phyloP scores from a whole-genome alignment of 1,139 yeast genomes.

The Petasospora fabianii region DNA sequence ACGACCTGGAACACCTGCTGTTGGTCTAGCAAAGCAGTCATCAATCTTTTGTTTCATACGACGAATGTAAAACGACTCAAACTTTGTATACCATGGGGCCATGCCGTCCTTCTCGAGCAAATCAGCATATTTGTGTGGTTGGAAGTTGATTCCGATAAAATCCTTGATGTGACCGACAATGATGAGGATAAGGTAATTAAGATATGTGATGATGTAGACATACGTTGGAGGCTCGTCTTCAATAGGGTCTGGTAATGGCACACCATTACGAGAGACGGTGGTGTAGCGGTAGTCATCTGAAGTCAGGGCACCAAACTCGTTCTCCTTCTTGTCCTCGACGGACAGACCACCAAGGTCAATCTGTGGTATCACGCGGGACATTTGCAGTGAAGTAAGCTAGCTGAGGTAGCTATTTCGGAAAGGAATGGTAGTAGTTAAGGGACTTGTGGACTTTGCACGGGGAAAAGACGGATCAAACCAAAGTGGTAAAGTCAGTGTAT shows the following conservation, averaged over 20 bases:
- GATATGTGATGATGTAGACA: slow-evolving; percentile 74
- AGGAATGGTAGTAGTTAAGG: no score
- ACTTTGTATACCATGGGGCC: slow-evolving; percentile 94
- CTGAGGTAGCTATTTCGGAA: no score
- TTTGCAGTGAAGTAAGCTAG: no score
- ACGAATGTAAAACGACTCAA: slow-evolving; percentile 90
- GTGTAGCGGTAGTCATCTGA: slow-evolving; percentile 54
- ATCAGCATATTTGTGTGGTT: slow-evolving; percentile 59
- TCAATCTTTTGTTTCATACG: slow-evolving; percentile 86
- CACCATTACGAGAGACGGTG: slow-evolving; percentile 46
- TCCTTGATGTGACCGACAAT: slow-evolving; percentile 89
- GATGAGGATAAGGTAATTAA: slow-evolving; percentile 78
- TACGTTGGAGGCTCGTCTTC: slow-evolving; percentile 85
- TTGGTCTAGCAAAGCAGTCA: slow-evolving; percentile 94
- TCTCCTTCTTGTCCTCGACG: slow-evolving; percentile 50
- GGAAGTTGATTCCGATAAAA: slow-evolving; percentile 74
- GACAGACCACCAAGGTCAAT: slow-evolving; percentile 36
- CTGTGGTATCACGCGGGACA: slow-evolving; percentile 24
- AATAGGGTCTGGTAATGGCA: slow-evolving; percentile 54
- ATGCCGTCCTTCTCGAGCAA: slow-evolving; percentile 80
- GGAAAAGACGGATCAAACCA: no score
- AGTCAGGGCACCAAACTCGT: slow-evolving; percentile 62
- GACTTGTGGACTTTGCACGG: no score
- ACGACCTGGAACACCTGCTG: slow-evolving; percentile 97
- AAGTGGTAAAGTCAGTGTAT: no score